phyloP scores from a whole-genome alignment of 2,329 filamentous ascomycete species.

The Epichloe bromicola region DNA sequence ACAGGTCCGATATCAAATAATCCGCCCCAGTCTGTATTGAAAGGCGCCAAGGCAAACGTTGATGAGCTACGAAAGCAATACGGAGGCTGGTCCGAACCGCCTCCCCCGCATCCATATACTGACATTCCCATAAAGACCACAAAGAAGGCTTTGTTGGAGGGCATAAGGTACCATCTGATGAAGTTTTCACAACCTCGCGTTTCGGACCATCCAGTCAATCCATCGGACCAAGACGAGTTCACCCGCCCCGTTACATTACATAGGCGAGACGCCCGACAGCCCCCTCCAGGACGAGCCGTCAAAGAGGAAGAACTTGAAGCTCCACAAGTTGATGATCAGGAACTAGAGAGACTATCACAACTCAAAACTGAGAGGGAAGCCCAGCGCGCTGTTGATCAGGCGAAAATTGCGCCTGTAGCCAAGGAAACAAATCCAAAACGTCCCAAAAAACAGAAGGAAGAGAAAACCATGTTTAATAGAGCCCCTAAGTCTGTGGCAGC shows the following conservation, averaged over 20 bases:
- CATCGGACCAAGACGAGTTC: conserved; percentile 61
- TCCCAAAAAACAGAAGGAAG: conserved; percentile 56
- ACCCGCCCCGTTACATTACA: conserved; percentile 79
- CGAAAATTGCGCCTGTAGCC: conserved; percentile 79
- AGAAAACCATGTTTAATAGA: conserved; percentile 78
- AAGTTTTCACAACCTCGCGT: conserved; percentile 53
- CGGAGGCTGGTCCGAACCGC: conserved; percentile 45
- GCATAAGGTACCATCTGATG: conserved; percentile 77
- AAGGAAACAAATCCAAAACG: conserved; percentile 41
- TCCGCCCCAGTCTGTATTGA: conserved; percentile 11
- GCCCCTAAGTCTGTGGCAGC: conserved; percentile 68
- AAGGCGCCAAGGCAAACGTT: conserved; percentile 21
- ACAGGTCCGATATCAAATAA: conserved; percentile 9
- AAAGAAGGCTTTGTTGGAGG: conserved; percentile 66
- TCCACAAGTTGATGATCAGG: conserved; percentile 39
- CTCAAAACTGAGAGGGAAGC: conserved; percentile 67
- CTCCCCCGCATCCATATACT: conserved; percentile 35
- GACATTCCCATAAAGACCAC: conserved; percentile 65
- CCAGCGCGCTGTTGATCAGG: conserved; percentile 73
- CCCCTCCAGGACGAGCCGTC: conserved; percentile 47
- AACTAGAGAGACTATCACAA: conserved; percentile 54
- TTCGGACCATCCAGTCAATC: conserved; percentile 51
- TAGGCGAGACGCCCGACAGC: conserved; percentile 69
- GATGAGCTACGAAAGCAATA: conserved; percentile 32
- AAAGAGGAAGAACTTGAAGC: conserved; percentile 42